A percentile compares a stretch with the other conserved stretches of the same genome.
phyloP scores from a whole-genome alignment of 306 rosid genomes.

The Sicyos baderoa region DNA sequence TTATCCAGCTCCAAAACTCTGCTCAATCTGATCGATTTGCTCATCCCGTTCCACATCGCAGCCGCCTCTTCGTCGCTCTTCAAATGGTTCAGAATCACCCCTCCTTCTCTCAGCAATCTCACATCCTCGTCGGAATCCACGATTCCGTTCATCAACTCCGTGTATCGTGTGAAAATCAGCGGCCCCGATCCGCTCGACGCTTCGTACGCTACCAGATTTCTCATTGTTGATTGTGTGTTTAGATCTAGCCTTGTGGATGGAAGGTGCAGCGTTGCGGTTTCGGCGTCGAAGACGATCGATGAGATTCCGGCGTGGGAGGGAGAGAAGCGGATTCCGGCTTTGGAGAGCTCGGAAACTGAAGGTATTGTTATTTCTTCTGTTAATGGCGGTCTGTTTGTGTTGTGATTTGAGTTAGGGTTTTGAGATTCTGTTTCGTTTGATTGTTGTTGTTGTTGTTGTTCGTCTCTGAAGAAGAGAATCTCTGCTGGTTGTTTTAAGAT shows the following conservation, averaged over 20 bases:
- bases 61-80: constrained; percentile 63
- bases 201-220: constrained; percentile 73
- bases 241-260: constrained; percentile 48
- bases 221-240: constrained; percentile 40
- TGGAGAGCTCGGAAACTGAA: constrained; percentile 39
- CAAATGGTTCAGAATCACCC: constrained; percentile 50
- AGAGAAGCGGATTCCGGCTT: constrained; percentile 39
- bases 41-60: constrained; percentile 65
- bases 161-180: constrained; percentile 52
- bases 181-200: constrained; percentile 53
- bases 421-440: constrained; percentile 20
- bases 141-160: constrained; percentile 69
- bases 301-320: constrained; percentile 41
- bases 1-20: constrained; percentile 54
- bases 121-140: constrained; percentile 58
- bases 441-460: constrained; percentile 14
- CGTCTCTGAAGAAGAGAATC: constrained; percentile 26
- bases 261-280: constrained; percentile 42
- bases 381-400: constrained; percentile 35
- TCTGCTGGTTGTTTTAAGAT: constrained; percentile 34
- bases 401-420: constrained; percentile 15
- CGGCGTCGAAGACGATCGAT: constrained; percentile 38
- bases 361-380: constrained; percentile 71
- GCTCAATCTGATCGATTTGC: constrained; percentile 50
- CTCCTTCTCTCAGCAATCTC: constrained; percentile 42